Evolutionary conservation across 352 stramenopile genomes (phyloP), one percentile per base, ranked within the genome.

Genomic region (Phytophthora capsici): DNA sequence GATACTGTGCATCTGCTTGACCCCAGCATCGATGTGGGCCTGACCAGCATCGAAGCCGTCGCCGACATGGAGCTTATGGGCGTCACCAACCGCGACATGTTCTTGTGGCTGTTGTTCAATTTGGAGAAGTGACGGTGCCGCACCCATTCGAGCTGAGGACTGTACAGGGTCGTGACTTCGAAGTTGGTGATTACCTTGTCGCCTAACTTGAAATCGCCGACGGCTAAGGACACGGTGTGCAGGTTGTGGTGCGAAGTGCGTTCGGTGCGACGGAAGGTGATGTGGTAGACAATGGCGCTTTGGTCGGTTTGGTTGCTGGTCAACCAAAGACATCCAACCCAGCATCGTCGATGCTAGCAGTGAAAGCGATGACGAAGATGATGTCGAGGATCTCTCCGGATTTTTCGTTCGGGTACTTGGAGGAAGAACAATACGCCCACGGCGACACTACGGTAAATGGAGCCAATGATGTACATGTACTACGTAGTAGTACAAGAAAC

Each of bases 61-160:
- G 66, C 73, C 28, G 84, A 93, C 23, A 84, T 91, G 70, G 84
- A 93, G 55, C 67, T 93, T 9, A 72, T 93, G 49, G 74, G 71
- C 52, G 76, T 66, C 51, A 80, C 82, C 22, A 93, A 90, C 67
- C 84, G 84, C 49, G 85, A 94, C 63, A 90, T 94, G 83, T 92
- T 94, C 60, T 92, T 83, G 51, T 94, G 85, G 85, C 73, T 92
- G 55, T 66, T 94, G 20, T 90, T 92, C 69, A 94, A 92, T 75
- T 94, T 83, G 68, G 85, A 94, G 65, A 88, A 91, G 90, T 93
- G 65, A 77, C 78, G 32, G 84, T 82, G 28, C 69, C 79, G 43
- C 9, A 55, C 2, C 48, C 40, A 59, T 23, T 64, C 45, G 12
- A 22, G 28, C 32, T 46, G 34, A 17, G 56, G 51, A 4, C 62